phyloP scores from a whole-genome alignment of 352 stramenopile genomes.

The Detonula confervacea region DNA sequence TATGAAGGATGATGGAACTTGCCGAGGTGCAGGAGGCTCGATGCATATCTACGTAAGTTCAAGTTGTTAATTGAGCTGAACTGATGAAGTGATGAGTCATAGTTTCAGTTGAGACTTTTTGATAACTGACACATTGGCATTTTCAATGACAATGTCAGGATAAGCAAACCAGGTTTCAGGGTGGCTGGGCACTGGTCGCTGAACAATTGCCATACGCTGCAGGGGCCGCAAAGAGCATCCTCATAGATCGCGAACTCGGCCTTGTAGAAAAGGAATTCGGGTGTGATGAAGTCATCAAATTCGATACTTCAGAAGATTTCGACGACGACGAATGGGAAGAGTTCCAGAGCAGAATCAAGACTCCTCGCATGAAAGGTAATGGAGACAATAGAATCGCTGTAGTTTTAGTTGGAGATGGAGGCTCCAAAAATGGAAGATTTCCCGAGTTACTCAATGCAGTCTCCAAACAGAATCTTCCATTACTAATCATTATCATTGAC shows the following conservation, averaged over 20 bases:
- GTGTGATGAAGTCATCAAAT: slow-evolving; percentile 69
- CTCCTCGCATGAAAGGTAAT: not conserved
- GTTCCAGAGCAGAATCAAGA: slow-evolving; percentile 68
- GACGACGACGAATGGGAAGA: slow-evolving; percentile 62
- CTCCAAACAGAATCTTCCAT: slow-evolving; percentile 88
- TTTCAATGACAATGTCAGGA: slow-evolving; percentile 55
- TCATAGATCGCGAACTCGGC: slow-evolving; percentile 86
- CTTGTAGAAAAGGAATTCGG: slow-evolving; percentile 73
- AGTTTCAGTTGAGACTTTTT: slow-evolving; percentile 32
- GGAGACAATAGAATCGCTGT: slow-evolving; percentile 87
- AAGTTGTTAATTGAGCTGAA: slow-evolving; percentile 36
- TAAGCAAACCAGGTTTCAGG: slow-evolving; percentile 87
- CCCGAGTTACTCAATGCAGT: slow-evolving; percentile 89
- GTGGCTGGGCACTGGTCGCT: slow-evolving; percentile 89
- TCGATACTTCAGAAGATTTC: slow-evolving; percentile 55
- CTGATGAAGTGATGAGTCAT: too few species aligned
- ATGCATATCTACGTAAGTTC: slow-evolving; percentile 91
- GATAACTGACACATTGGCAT: slow-evolving; percentile 5
- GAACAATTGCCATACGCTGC: slow-evolving; percentile 89
- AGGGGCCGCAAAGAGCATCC: slow-evolving; percentile 88
- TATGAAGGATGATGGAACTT: slow-evolving; percentile 89
- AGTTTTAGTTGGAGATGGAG: slow-evolving; percentile 90
- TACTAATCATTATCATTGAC: slow-evolving; percentile 90
- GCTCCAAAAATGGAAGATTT: slow-evolving; percentile 88
- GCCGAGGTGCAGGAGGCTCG: slow-evolving; percentile 88